Conservation (phyloP, 371 early-diverging fungal genomes). For the Syncephalastrum sp. region DNA sequence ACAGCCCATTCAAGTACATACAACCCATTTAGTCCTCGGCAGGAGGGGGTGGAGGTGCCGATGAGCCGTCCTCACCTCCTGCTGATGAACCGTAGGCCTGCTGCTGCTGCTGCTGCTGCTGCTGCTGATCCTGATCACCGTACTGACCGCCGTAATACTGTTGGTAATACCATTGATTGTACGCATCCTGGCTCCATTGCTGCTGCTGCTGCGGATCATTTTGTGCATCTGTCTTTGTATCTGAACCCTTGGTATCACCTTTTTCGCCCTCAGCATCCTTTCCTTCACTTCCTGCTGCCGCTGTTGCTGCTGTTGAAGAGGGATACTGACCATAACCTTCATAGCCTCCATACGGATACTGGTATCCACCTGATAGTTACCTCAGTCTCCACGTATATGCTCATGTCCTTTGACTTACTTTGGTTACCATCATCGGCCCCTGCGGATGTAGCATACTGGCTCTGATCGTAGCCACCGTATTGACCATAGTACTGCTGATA, state of each 20-base stretch:
- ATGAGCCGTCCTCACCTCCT: too few relatives aligned
- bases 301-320: constrained; percentile 6
- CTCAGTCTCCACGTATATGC: too few relatives aligned
- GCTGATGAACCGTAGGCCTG: not conserved
- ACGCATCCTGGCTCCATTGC: constrained; percentile 38
- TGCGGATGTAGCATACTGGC: constrained; percentile 4
- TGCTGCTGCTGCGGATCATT: constrained; percentile 19
- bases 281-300: constrained; percentile 3
- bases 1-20: too few relatives aligned
- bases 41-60: too few relatives aligned
- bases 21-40: too few relatives aligned
- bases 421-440: constrained; percentile 6
- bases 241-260: constrained; percentile 11
- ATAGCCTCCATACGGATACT: constrained; percentile 26
- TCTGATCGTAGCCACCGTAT: constrained; percentile 32
- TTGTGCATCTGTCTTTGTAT: constrained; percentile 33
- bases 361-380: constrained; percentile 2
- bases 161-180: constrained; percentile 45
- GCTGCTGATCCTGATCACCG: constrained; percentile 12
- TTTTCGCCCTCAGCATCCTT: constrained; percentile 3
- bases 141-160: constrained; percentile 41
- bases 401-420: constrained; percentile 10
- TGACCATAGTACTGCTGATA: constrained; percentile 45
- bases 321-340: constrained; percentile 27
- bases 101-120: constrained; percentile 12